These are phyloP conservation scores for Gossypium trilobum DNA, from an alignment of 441 rosid genomes.

Conservation along the genomic window DNA sequence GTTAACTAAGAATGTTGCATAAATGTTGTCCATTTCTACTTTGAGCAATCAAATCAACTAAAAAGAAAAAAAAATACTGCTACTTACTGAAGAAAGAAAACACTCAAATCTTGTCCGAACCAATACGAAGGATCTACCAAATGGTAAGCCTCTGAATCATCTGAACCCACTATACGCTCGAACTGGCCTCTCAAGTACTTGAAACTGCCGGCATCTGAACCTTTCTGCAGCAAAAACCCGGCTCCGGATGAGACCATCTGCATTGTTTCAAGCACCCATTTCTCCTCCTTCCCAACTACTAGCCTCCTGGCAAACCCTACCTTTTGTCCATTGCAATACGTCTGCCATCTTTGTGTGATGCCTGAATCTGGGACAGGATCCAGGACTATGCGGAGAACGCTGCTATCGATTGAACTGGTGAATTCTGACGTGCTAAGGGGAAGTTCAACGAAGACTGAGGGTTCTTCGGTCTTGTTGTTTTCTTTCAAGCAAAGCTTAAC, in stretches of 20 bases:
- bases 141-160: constrained; percentile 24
- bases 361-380: constrained; percentile 8
- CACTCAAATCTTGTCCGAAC: constrained; percentile 21
- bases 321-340: constrained; percentile 24
- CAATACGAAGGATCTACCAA: constrained; percentile 19
- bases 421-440: constrained; percentile 18
- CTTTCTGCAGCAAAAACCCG: constrained; percentile 18
- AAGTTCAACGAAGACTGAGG: constrained; percentile 15
- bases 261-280: constrained; percentile 18
- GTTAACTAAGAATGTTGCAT: background rate
- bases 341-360: constrained; percentile 14
- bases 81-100: constrained; percentile 19
- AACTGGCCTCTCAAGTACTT: constrained; percentile 29
- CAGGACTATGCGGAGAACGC: constrained; percentile 17
- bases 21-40: background rate
- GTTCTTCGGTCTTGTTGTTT: background rate
- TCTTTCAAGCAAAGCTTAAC: constrained; percentile 22
- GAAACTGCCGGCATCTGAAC: constrained; percentile 1
- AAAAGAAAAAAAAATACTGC: background rate
- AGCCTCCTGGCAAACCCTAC: constrained; percentile 17
- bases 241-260: constrained; percentile 20
- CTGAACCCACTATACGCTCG: constrained; percentile 15
- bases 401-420: background rate
- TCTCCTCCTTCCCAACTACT: constrained; percentile 14
- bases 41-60: background rate